phyloP scores from a whole-genome alignment of 2,329 filamentous ascomycete species.

The Cryphonectria radicalis region DNA sequence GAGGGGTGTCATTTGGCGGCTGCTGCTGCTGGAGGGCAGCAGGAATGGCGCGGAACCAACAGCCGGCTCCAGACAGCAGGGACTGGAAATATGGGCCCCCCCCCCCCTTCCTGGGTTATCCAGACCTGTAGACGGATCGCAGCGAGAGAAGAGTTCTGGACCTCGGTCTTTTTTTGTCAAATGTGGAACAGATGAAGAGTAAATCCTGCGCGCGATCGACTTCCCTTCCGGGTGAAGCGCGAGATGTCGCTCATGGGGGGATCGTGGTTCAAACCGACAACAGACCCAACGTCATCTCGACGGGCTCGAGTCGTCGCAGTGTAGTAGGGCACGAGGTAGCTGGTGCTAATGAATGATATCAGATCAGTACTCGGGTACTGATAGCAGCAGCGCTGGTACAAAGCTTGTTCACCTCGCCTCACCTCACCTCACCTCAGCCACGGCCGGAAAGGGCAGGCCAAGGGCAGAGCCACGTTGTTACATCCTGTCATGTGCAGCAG shows the following conservation, averaged over 20 bases:
- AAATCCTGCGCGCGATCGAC: constrained; percentile 29
- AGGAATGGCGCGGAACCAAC: constrained; percentile 8
- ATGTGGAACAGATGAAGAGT: constrained; percentile 17
- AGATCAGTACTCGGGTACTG: not conserved
- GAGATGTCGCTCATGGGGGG: constrained; percentile 11
- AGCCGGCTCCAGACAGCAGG: constrained; percentile 17
- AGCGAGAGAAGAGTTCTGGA: constrained; percentile 18
- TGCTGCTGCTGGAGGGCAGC: constrained; percentile 7
- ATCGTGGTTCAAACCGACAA: not conserved
- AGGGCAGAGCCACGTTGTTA: not conserved
- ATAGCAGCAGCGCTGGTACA: not conserved
- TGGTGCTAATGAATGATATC: not conserved
- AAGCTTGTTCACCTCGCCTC: not conserved
- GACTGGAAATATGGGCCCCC: constrained; percentile 9
- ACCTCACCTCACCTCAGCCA: not conserved
- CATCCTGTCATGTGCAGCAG: not conserved
- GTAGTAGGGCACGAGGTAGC: not conserved
- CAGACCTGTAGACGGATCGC: not conserved
- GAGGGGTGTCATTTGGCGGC: not conserved
- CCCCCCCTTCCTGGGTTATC: constrained; percentile 8
- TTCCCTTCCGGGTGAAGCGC: constrained; percentile 26
- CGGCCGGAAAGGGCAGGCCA: not conserved
- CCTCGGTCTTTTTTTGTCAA: constrained; percentile 17
- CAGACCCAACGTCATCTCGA: constrained; percentile 3
- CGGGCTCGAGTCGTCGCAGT: not conserved